A percentile compares a stretch with the other conserved stretches of the same genome.
Conservation (phyloP, 2,329 filamentous ascomycete genomes). For the Dactylonectria macrodidyma region DNA sequence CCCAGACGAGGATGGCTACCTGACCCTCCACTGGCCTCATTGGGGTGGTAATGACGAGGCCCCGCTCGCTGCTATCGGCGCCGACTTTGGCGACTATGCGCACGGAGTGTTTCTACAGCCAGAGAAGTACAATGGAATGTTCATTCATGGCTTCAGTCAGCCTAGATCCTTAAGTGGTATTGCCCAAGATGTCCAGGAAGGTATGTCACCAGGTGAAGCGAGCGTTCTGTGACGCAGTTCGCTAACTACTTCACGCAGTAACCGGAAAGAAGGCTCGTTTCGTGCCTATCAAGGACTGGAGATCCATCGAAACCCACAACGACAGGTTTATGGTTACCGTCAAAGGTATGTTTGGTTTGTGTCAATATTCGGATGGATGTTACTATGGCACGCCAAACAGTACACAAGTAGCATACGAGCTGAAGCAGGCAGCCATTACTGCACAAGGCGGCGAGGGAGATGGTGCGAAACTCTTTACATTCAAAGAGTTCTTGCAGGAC, state of each 20-base stretch:
- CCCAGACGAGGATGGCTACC: neutral
- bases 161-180: neutral
- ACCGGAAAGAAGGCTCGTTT: conserved; percentile 11
- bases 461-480: neutral
- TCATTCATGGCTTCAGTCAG: conserved; percentile 4
- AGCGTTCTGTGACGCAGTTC: neutral
- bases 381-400: conserved; percentile 1
- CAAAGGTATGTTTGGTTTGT: conserved; percentile 13
- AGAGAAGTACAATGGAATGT: neutral
- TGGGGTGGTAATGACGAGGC: neutral
- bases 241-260: neutral
- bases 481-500: neutral
- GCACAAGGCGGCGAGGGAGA: neutral
- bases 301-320: conserved; percentile 2
- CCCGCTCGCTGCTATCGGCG: conserved; percentile 1
- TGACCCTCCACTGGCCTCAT: neutral
- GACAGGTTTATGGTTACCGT: conserved; percentile 2
- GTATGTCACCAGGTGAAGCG: neutral
- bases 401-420: neutral
- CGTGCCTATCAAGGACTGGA: conserved; percentile 11
- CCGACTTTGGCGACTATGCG: conserved; percentile 14
- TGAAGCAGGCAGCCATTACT: neutral
- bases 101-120: conserved; percentile 7
- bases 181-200: neutral
- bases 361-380: conserved; percentile 8